A percentile compares a stretch with the other conserved stretches of the same genome.
phyloP scores from a whole-genome alignment of 768 basidiomycete genomes.

The Rhodotorula toruloides region DNA sequence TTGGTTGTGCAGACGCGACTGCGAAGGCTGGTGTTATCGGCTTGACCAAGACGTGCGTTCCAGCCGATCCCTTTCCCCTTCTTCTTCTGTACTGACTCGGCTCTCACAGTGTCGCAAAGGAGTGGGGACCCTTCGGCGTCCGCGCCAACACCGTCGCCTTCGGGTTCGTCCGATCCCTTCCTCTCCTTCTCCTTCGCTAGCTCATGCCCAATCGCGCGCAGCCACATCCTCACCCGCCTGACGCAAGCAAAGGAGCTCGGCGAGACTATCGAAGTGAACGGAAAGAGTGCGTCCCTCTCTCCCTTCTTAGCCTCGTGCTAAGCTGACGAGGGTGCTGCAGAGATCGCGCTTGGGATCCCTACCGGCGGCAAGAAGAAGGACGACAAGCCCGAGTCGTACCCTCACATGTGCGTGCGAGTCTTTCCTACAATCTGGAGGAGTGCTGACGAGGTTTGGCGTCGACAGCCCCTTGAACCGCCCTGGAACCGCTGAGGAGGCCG shows the following conservation, averaged over 20 bases:
- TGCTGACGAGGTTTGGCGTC: slow-evolving; percentile 29
- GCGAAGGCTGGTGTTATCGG: slow-evolving; percentile 59
- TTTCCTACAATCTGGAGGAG: neutral
- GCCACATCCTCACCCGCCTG: slow-evolving; percentile 55
- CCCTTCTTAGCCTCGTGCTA: neutral
- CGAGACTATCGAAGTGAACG: slow-evolving; percentile 68
- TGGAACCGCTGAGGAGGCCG: slow-evolving; percentile 70
- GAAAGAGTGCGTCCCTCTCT: slow-evolving; percentile 55
- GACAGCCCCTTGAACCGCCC: slow-evolving; percentile 64
- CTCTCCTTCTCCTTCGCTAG: neutral
- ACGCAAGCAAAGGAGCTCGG: slow-evolving; percentile 76
- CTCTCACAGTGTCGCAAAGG: slow-evolving; percentile 58
- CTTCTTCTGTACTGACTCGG: neutral
- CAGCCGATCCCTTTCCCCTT: neutral
- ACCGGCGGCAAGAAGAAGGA: slow-evolving; percentile 27
- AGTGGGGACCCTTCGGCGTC: slow-evolving; percentile 56
- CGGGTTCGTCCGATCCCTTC: slow-evolving; percentile 1
- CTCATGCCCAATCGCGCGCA: neutral
- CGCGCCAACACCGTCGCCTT: slow-evolving; percentile 30
- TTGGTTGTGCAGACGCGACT: slow-evolving; percentile 39
- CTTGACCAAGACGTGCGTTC: slow-evolving; percentile 62
- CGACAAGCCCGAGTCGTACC: slow-evolving; percentile 32
- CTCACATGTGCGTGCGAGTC: slow-evolving; percentile 22
- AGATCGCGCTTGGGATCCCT: slow-evolving; percentile 75
- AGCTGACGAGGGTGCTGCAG: neutral